Base-by-base conservation (phyloP, 257 asterid species). In the Nyctanthes arbortristis region DNA sequence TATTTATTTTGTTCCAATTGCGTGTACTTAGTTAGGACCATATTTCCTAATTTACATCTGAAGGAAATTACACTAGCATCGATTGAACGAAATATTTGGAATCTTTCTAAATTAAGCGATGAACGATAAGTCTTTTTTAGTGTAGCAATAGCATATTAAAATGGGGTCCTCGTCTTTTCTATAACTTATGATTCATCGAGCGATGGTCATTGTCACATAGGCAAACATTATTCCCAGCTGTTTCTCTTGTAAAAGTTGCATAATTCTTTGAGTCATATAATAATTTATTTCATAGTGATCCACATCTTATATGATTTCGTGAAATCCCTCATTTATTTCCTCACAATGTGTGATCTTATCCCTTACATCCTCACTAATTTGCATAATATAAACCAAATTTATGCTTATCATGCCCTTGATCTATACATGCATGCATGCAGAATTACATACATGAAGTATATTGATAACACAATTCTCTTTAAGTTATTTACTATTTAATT, bases 21-120 rank as follows among this genome's bases (percentile, higher is more conserved):
- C 29, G 5, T 43, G 20, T 45, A 22, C 59, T 52, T 52, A 12
- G 1, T 25, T 20, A 57, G 77, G 81, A 76, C 77, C 77, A 71
- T 70, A 36, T 71, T 11, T 58, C 35, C 18, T 29, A 13, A 49
- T 67, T 32, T 30, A 69, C 18, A 63, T 49, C 11, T 49, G 22
- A 5, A 49, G 22, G 30, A 49, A 20, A 49, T 18, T n/a, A n/a
- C n/a, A 2, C 30, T 5, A 55, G 18, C 67, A 30, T 55, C 31
- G 4, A 14, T n/a, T n/a, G n/a, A n/a, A n/a, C n/a, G 52, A 40
- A 61, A 24, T 29, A 45, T 32, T 30, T 59, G 18, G n/a, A 61
- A 57, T 25, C 6, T 3, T 14, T 0, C 8, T 40, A 40, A 40
- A 12, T 40, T n/a, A n/a, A 40, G 27, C 2, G 29, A 49, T n/a